phyloP scores from a whole-genome alignment of 768 basidiomycete species.

The Galerina marginata region DNA sequence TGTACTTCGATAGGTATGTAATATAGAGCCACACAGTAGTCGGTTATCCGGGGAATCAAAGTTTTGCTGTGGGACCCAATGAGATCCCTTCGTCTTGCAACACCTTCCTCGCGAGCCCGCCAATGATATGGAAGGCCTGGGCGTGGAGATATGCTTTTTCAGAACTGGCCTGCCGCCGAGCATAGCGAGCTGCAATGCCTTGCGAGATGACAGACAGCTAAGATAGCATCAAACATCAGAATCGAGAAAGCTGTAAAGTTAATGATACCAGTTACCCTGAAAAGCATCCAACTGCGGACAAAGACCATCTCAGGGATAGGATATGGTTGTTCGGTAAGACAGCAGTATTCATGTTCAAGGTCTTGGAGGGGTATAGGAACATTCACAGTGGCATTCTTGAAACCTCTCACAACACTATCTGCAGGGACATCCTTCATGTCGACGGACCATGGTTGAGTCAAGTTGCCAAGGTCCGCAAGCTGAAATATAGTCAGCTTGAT shows the following conservation, averaged over 20 bases:
- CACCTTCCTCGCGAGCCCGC: slow-evolving; percentile 62
- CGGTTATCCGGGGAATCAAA: slow-evolving; percentile 25
- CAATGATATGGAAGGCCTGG: slow-evolving; percentile 62
- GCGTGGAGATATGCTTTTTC: slow-evolving; percentile 63
- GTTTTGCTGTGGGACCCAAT: slow-evolving; percentile 35
- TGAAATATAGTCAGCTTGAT: slow-evolving; percentile 26
- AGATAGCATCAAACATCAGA: neutral
- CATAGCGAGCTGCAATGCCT: slow-evolving; percentile 88
- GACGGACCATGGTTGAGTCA: slow-evolving; percentile 84
- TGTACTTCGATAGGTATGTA: neutral
- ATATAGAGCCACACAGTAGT: slow-evolving; percentile 3
- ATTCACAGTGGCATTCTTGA: slow-evolving; percentile 62
- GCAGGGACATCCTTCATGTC: slow-evolving; percentile 46
- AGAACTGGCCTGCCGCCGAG: slow-evolving; percentile 88
- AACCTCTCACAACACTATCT: slow-evolving; percentile 49
- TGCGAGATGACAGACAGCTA: slow-evolving; percentile 81
- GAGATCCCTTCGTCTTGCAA: slow-evolving; percentile 59
- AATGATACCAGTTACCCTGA: slow-evolving; percentile 57
- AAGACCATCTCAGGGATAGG: slow-evolving; percentile 83
- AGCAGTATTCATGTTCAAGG: slow-evolving; percentile 84
- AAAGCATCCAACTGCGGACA: slow-evolving; percentile 85
- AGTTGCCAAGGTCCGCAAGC: slow-evolving; percentile 90
- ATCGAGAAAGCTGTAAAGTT: neutral
- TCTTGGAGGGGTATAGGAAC: slow-evolving; percentile 72
- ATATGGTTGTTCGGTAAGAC: slow-evolving; percentile 64